phyloP scores from a whole-genome alignment of 2,329 filamentous ascomycete genomes.

The Penicillium hesseltinei region DNA sequence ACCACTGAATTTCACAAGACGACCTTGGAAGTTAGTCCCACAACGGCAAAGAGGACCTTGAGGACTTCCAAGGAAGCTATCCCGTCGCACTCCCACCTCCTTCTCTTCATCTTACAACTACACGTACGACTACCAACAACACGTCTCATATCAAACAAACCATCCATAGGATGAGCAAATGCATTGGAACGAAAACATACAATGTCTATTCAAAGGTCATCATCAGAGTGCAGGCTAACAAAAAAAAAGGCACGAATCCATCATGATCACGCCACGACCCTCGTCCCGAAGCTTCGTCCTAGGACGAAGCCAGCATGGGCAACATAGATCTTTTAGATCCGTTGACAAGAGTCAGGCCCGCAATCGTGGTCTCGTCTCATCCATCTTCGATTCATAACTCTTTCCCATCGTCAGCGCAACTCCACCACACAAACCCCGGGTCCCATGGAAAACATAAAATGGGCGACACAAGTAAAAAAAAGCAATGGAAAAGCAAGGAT shows the following conservation, averaged over 20 bases:
- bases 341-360: conserved; percentile 1
- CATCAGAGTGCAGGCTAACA: conserved; percentile 26
- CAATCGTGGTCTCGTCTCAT: conserved; percentile 15
- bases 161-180: conserved; percentile 16
- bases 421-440: conserved; percentile 5
- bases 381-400: conserved; percentile 13
- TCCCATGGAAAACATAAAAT: conserved; percentile 12
- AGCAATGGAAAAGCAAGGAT: conserved; percentile 13
- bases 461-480: conserved; percentile 5
- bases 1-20: background rate
- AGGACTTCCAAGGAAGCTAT: background rate
- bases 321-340: conserved; percentile 2
- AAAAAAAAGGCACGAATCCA: conserved; percentile 16
- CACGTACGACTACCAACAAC: background rate
- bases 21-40: background rate
- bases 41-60: conserved; percentile 3
- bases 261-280: conserved; percentile 14
- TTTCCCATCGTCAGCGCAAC: conserved; percentile 17
- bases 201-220: conserved; percentile 28
- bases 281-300: conserved; percentile 2
- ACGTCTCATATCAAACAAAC: background rate
- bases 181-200: conserved; percentile 22
- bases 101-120: background rate
- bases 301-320: background rate
- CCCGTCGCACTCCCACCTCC: background rate